A percentile compares a stretch with the other conserved stretches of the same genome.
Conservation (phyloP, 176 grass and related monocot species). For the Secale cereale region DNA sequence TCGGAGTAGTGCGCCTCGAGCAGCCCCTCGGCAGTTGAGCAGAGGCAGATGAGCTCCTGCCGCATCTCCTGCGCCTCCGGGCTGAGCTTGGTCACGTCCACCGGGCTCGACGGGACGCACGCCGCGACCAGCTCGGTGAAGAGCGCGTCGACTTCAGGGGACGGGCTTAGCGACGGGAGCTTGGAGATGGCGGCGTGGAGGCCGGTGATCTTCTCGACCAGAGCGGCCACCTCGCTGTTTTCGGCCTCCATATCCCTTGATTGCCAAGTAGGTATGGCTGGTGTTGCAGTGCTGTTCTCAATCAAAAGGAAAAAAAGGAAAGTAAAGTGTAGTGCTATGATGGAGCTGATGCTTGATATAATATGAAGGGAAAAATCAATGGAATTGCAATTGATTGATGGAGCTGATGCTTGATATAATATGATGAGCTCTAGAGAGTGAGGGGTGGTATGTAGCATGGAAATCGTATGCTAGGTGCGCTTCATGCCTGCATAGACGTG, state of each 20-base stretch:
- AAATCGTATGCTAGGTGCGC: background rate
- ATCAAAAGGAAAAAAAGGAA: too few relatives aligned
- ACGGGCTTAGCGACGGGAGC: background rate
- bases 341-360: background rate
- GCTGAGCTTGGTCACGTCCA: constrained; percentile 59
- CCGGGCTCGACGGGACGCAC: constrained; percentile 56
- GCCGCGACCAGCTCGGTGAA: background rate
- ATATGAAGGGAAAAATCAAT: too few relatives aligned
- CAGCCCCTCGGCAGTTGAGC: constrained; percentile 57
- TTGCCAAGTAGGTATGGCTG: background rate
- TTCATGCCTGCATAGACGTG: background rate
- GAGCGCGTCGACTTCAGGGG: background rate
- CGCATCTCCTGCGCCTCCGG: constrained; percentile 46
- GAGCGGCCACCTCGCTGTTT: background rate
- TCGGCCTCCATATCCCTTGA: background rate
- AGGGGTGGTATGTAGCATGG: background rate
- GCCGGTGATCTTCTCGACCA: background rate
- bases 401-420: too few relatives aligned
- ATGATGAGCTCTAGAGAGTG: background rate
- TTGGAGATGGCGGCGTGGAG: background rate
- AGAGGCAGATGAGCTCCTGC: constrained; percentile 49
- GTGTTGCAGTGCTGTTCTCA: too few relatives aligned
- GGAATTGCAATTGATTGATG: background rate
- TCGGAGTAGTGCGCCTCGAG: constrained; percentile 71
- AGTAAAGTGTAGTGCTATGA: background rate